Percentiles rank a stretch among this genome's conserved stretches.
Conservation (phyloP, 305 asterid genomes). For the Solanum aculeatissimum region DNA sequence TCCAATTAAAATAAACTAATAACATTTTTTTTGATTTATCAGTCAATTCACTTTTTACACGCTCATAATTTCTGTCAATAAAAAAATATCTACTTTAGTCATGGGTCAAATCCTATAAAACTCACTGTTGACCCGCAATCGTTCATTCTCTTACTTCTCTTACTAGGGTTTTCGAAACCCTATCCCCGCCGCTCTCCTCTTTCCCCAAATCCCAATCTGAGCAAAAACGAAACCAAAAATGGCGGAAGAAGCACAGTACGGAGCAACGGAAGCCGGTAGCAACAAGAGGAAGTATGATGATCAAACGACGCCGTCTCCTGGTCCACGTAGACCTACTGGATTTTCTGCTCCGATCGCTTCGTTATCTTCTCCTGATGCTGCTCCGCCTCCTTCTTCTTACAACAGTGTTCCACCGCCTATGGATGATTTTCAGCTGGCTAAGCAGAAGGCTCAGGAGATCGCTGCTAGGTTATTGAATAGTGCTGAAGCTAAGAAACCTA, state of each 20-base stretch:
- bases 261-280: conserved; percentile 8
- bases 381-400: conserved; percentile 36
- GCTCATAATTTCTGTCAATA: not conserved
- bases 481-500: conserved; percentile 50
- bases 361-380: conserved; percentile 11
- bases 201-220: not conserved
- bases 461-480: conserved; percentile 55
- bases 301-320: conserved; percentile 41
- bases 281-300: conserved; percentile 69
- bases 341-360: conserved; percentile 28
- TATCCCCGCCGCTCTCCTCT: not conserved
- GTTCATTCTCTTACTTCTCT: not conserved
- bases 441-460: conserved; percentile 76
- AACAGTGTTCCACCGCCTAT: conserved; percentile 62
- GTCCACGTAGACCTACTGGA: conserved; percentile 45
- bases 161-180: conserved; percentile 1
- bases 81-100: not conserved
- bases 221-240: not conserved
- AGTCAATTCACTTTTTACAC: too few species aligned
- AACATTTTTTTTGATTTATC: too few species aligned
- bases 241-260: conserved; percentile 35
- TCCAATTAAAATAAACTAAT: too few species aligned
- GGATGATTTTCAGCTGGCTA: conserved; percentile 73
- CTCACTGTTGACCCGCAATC: not conserved
- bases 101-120: not conserved